Evolutionary conservation across 2,329 filamentous ascomycete genomes (phyloP).

Genomic region (Apiospora malaysiana): DNA sequence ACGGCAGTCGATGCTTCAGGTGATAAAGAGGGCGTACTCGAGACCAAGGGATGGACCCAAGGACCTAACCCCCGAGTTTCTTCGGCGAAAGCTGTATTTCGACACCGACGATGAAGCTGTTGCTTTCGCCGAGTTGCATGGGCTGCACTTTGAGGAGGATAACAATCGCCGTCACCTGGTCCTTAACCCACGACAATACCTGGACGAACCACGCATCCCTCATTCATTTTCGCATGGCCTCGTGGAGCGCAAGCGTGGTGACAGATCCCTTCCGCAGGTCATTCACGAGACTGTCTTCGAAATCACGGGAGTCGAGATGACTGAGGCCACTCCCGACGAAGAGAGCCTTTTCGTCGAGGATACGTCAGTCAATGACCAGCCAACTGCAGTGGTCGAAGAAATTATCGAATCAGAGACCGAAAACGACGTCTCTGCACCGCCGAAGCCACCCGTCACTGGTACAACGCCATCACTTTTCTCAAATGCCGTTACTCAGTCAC

Average conservation of each 20-base stretch:
- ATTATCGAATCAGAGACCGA: slow-evolving; percentile 9
- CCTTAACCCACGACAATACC: slow-evolving; percentile 48
- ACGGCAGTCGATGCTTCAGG: slow-evolving; percentile 62
- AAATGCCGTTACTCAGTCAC: not conserved
- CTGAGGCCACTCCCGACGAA: slow-evolving; percentile 21
- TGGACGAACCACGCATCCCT: slow-evolving; percentile 56
- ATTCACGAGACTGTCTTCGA: slow-evolving; percentile 61
- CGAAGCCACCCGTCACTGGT: not conserved
- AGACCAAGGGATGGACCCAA: slow-evolving; percentile 63
- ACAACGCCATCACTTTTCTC: not conserved
- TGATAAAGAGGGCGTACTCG: slow-evolving; percentile 60
- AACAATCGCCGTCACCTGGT: slow-evolving; percentile 48
- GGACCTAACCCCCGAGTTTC: slow-evolving; percentile 61
- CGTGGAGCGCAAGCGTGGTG: slow-evolving; percentile 66
- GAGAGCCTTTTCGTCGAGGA: slow-evolving; percentile 38
- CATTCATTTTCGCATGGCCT: slow-evolving; percentile 62
- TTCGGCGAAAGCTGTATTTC: slow-evolving; percentile 68
- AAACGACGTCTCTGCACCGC: not conserved
- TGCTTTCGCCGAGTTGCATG: slow-evolving; percentile 65
- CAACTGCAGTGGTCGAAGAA: not conserved
- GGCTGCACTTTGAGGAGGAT: slow-evolving; percentile 56
- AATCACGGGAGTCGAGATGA: slow-evolving; percentile 23
- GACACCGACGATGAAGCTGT: slow-evolving; percentile 72
- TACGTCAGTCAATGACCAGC: not conserved
- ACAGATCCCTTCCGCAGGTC: slow-evolving; percentile 56